Conservation (phyloP, 2,329 filamentous ascomycete genomes). For the Penicillium glabrum region DNA sequence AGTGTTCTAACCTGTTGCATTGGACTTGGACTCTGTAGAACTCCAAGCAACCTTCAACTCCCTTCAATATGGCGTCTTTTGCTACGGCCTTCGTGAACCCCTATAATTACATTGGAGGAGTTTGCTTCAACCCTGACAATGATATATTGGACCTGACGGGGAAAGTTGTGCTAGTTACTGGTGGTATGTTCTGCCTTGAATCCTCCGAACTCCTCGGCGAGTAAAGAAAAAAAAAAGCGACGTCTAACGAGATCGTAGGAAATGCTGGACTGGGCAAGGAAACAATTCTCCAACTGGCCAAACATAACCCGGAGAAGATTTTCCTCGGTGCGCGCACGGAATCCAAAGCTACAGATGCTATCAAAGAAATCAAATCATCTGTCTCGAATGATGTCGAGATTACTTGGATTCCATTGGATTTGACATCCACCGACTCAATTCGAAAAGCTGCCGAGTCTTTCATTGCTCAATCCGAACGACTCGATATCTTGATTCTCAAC, state of each 20-base stretch:
- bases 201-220: constrained; percentile 15
- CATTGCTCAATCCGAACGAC: constrained; percentile 10
- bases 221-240: constrained; percentile 14
- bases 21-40: background rate
- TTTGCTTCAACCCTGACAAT: constrained; percentile 30
- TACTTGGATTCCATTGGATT: constrained; percentile 37
- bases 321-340: constrained; percentile 38
- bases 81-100: constrained; percentile 13
- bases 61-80: constrained; percentile 15
- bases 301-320: constrained; percentile 41
- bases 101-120: constrained; percentile 19
- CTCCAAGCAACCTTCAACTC: background rate
- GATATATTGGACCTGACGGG: constrained; percentile 35
- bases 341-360: constrained; percentile 22
- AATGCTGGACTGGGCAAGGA: constrained; percentile 52
- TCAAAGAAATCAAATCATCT: constrained; percentile 17
- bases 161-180: constrained; percentile 38
- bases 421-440: constrained; percentile 46
- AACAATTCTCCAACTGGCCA: constrained; percentile 42
- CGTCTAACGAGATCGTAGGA: constrained; percentile 16
- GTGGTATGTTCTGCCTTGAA: constrained; percentile 23
- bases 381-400: constrained; percentile 18
- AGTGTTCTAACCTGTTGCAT: background rate
- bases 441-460: constrained; percentile 38
- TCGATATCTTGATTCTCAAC: constrained; percentile 43